A percentile compares a stretch with the other conserved stretches of the same genome.
Conservation (phyloP, 192 early-diverging fungal species). For the Mortierella hygrophila region DNA sequence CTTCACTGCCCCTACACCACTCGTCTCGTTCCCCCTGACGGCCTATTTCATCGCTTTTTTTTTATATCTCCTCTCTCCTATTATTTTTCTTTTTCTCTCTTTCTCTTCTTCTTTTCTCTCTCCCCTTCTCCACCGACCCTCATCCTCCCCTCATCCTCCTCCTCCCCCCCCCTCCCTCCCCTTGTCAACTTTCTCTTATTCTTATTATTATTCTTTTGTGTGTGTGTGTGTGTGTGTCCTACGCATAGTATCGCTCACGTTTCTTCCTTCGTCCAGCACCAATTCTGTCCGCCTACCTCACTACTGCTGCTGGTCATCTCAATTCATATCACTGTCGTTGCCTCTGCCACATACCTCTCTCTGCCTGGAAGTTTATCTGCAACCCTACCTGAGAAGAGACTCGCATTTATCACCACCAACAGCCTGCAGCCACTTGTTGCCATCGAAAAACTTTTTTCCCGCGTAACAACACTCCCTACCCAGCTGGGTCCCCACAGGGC, state of each 20-base stretch:
- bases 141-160: not conserved
- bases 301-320: not conserved
- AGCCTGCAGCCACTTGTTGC: not conserved
- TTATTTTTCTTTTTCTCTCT: not conserved
- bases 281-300: not conserved
- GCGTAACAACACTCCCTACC: no score
- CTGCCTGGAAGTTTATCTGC: not conserved
- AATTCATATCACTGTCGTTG: not conserved
- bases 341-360: not conserved
- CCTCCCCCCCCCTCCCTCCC: constrained; percentile 2
- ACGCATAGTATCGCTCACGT: not conserved
- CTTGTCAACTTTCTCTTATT: constrained; percentile 10
- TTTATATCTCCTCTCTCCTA: not conserved
- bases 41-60: not conserved
- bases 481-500: not conserved
- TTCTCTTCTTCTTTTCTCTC: not conserved
- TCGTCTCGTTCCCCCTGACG: not conserved
- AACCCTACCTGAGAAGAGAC: not conserved
- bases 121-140: not conserved
- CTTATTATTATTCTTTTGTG: constrained; percentile 24
- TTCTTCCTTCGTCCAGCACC: constrained; percentile 5
- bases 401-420: not conserved
- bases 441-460: not conserved
- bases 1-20: not conserved
- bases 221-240: not conserved